Evolutionary conservation across 2,329 filamentous ascomycete genomes (phyloP), one percentile per base, ranked within the genome.

Genomic region (Fusarium temperatum): DNA sequence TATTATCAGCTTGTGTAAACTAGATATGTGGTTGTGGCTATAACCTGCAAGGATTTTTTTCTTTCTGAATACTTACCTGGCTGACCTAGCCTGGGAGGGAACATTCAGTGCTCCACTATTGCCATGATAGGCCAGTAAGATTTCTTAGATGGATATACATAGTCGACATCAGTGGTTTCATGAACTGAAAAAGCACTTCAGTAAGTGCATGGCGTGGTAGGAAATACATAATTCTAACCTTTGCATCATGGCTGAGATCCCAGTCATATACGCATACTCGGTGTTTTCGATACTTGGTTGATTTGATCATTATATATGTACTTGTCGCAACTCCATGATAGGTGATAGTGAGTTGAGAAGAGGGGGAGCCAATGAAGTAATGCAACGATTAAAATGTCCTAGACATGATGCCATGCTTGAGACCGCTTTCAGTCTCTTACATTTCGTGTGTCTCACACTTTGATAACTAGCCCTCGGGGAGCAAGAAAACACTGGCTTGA

Each of bases 21-120:
- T 35, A 35, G 32, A 14, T 41, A 20, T 36, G 41, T 70, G 45
- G 54, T 56, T 12, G 58, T 50, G 57, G 58, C 58, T 60, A 45
- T 53, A 35, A 45, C 50, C 61, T 54, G 60, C 53, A 67, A 71
- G 66, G 66, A 59, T 67, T 75, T 77, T 74, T 64, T 51, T 62
- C 35, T 35, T 42, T 51, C 32, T 35, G 32, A 35, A 35, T 35
- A 35, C 32, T 35, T 15, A 39, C 38, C 18, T 39, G 28, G 45
- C 26, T 28, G 45, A 30, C 45, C 26, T 30, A 26, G 26, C 20
- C 32, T 35, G 32, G 32, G 32, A 35, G 10, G 54, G 45, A 60
- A 67, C 59, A 41, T 68, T 66, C 32, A 15, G 66, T 68, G 32
- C 61, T 68, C 75, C 73, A 63, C 70, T 51, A 28, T 42, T 58